Conservation (phyloP, 2,329 filamentous ascomycete genomes). For the Fusarium chaquense region DNA sequence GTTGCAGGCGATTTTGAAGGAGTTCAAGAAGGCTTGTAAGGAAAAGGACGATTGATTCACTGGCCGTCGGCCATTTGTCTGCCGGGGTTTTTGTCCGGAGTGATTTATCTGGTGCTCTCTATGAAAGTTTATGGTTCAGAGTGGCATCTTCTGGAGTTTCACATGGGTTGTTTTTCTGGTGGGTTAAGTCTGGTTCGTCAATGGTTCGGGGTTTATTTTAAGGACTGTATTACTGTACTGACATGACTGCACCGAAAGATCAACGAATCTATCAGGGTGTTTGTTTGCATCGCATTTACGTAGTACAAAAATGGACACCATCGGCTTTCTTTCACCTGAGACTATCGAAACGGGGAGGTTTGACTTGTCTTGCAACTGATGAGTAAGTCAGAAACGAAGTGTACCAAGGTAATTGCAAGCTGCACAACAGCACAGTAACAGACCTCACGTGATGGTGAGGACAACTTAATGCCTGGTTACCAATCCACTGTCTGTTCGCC, state of each 20-base stretch:
- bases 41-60: slow-evolving; percentile 24
- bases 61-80: not conserved
- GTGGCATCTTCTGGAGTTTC: not conserved
- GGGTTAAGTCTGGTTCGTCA: not conserved
- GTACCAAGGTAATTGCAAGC: too few relatives aligned
- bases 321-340: not conserved
- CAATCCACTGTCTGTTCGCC: not conserved
- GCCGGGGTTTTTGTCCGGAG: not conserved
- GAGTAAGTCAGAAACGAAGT: too few relatives aligned
- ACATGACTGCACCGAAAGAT: not conserved
- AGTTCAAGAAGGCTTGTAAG: slow-evolving; percentile 39
- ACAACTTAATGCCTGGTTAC: not conserved
- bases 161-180: not conserved
- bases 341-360: not conserved
- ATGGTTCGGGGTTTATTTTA: not conserved
- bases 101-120: not conserved
- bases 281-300: not conserved
- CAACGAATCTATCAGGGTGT: not conserved
- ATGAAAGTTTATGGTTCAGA: not conserved
- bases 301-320: not conserved
- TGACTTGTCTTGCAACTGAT: not conserved
- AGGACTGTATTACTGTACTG: not conserved
- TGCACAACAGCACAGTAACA: not conserved
- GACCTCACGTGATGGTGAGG: not conserved
- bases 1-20: slow-evolving; percentile 35